phyloP scores from a whole-genome alignment of 768 basidiomycete genomes.

The Pisolithus marmoratus region DNA sequence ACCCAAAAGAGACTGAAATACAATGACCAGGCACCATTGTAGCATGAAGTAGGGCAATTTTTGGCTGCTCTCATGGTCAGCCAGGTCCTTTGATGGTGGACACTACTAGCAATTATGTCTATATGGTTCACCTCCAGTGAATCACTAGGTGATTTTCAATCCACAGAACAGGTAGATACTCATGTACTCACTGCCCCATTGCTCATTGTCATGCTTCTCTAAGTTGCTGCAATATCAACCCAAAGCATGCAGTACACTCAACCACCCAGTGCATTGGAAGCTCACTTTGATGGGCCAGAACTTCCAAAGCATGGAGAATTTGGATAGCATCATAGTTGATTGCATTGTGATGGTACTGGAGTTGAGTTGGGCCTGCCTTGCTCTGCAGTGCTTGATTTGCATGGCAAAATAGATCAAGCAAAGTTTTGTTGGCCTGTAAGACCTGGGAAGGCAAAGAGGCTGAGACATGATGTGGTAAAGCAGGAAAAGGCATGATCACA shows the following conservation, averaged over 20 bases:
- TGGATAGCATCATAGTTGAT: background rate
- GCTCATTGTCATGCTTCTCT: background rate
- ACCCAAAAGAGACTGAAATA: slow-evolving; percentile 9
- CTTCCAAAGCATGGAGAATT: background rate
- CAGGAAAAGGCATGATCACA: too few relatives aligned
- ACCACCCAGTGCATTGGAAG: background rate
- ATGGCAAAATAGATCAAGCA: background rate
- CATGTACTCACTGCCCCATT: background rate
- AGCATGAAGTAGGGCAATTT: background rate
- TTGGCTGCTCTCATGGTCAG: background rate
- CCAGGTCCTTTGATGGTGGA: background rate
- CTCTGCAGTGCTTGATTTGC: background rate
- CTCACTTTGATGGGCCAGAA: background rate
- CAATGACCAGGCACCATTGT: background rate
- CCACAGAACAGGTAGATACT: background rate
- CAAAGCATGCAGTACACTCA: background rate
- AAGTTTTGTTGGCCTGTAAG: too few relatives aligned
- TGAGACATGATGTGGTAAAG: too few relatives aligned
- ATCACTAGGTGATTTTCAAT: background rate
- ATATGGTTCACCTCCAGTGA: background rate
- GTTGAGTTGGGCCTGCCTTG: background rate
- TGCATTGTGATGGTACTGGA: background rate
- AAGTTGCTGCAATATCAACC: background rate
- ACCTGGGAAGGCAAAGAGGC: too few relatives aligned
- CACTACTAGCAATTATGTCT: background rate